Conservation (phyloP, 2,329 filamentous ascomycete species). For the Periconia sp. region DNA sequence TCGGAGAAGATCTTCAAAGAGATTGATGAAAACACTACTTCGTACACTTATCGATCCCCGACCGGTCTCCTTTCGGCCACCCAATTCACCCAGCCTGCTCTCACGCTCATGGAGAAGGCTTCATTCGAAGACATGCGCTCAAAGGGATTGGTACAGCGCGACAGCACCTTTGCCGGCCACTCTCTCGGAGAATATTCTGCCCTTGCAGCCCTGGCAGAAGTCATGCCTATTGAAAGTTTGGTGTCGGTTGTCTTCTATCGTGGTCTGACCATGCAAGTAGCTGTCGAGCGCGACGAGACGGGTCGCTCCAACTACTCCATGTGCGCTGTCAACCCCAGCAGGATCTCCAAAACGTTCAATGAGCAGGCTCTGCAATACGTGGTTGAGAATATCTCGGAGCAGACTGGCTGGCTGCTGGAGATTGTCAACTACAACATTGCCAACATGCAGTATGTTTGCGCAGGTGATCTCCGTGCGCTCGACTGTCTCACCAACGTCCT, state of each 20-base stretch:
- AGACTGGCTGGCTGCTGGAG: slow-evolving; percentile 93
- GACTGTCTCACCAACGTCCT: slow-evolving; percentile 74
- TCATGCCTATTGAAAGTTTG: slow-evolving; percentile 99
- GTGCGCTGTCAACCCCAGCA: slow-evolving; percentile 98
- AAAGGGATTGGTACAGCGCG: slow-evolving; percentile 91
- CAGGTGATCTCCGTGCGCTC: slow-evolving; percentile 66
- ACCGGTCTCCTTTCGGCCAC: slow-evolving; percentile 94
- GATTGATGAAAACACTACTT: slow-evolving; percentile 87
- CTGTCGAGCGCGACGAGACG: slow-evolving; percentile 89
- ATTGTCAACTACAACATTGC: slow-evolving; percentile 94
- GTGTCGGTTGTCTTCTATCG: slow-evolving; percentile 99
- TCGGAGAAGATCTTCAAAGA: slow-evolving; percentile 99
- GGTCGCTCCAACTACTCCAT: slow-evolving; percentile 98
- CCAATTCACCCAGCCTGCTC: slow-evolving; percentile 95
- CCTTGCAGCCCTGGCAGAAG: slow-evolving; percentile 90
- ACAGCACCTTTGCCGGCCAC: slow-evolving; percentile 97
- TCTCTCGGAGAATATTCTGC: slow-evolving; percentile 98
- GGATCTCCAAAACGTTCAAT: slow-evolving; percentile 98
- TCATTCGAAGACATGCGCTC: slow-evolving; percentile 99
- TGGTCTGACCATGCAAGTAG: slow-evolving; percentile 98
- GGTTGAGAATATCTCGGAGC: slow-evolving; percentile 90
- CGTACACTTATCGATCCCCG: slow-evolving; percentile 95
- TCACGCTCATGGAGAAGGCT: slow-evolving; percentile 99
- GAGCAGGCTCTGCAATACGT: slow-evolving; percentile 96
- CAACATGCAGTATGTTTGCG: slow-evolving; percentile 70